These are phyloP conservation scores for Saccharum spontaneum DNA, from an alignment of 176 grass and related monocot genomes.

Conservation along the genomic window DNA sequence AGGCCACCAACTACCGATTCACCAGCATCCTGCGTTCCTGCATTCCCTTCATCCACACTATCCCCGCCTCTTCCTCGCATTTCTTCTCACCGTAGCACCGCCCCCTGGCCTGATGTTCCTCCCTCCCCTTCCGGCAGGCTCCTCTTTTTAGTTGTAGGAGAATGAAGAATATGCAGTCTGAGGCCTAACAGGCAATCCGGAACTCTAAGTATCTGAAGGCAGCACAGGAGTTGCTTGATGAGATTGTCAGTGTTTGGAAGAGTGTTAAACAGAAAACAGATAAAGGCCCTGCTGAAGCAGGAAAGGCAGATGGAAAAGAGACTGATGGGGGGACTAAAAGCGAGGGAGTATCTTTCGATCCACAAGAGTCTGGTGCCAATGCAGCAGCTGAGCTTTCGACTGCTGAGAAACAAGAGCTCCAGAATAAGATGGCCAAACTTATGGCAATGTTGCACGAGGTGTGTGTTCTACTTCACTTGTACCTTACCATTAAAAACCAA, in stretches of 20 bases:
- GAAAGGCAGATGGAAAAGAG: conserved; percentile 51
- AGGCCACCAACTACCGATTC: too few species aligned
- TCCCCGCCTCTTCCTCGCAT: too few species aligned
- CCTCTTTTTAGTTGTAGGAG: too few species aligned
- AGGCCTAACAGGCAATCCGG: conserved; percentile 50
- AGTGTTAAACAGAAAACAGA: conserved; percentile 68
- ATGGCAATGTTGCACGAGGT: conserved; percentile 96
- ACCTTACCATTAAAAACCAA: conserved; percentile 17
- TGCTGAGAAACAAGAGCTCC: conserved; percentile 93
- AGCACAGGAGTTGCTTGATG: conserved; percentile 91
- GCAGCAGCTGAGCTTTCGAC: conserved; percentile 59
- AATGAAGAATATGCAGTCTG: conserved; percentile 72
- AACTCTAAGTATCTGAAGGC: conserved; percentile 91
- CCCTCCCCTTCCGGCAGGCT: too few species aligned
- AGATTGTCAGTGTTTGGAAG: conserved; percentile 84
- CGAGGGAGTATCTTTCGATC: conserved; percentile 54
- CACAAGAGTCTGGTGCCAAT: conserved; percentile 55
- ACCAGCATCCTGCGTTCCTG: too few species aligned
- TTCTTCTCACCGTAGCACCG: too few species aligned
- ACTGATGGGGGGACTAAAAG: conserved; percentile 55
- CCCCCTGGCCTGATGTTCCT: too few species aligned
- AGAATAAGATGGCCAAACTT: conserved; percentile 89
- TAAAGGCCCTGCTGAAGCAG: conserved; percentile 47
- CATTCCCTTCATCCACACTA: too few species aligned
- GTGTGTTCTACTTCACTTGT: conserved; percentile 21